A percentile compares a stretch with the other conserved stretches of the same genome.
Evolutionary conservation across 305 asterid species (phyloP).

Genomic region (Nicotiana rustica): DNA sequence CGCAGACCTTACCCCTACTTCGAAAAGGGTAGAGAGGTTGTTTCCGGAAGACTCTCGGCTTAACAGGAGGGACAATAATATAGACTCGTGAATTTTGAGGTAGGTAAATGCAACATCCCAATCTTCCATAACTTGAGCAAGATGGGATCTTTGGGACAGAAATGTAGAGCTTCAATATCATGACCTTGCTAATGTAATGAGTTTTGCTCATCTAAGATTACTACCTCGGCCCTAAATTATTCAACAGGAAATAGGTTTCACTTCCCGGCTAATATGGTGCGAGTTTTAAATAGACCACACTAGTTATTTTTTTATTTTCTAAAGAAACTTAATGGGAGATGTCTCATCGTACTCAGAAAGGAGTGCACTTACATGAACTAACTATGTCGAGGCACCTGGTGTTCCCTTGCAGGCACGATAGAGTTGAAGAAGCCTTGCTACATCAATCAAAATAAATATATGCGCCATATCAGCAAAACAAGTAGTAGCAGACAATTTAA

Average conservation of each 20-base stretch:
- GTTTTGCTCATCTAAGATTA: neutral
- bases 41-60: too few species aligned
- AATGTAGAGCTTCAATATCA: neutral
- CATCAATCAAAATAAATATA: conserved; percentile 30
- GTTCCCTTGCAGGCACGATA: conserved; percentile 55
- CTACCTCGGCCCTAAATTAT: neutral
- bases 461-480: neutral
- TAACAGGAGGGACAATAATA: too few species aligned
- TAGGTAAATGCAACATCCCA: neutral
- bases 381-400: conserved; percentile 48
- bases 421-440: conserved; percentile 54
- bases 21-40: too few species aligned
- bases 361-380: conserved; percentile 51
- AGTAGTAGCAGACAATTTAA: neutral
- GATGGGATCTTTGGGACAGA: neutral
- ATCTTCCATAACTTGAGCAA: neutral
- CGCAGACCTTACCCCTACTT: too few species aligned
- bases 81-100: neutral
- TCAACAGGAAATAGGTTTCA: neutral
- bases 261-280: neutral
- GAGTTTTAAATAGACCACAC: neutral
- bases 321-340: neutral
- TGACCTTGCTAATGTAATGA: neutral
- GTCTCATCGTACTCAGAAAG: neutral
- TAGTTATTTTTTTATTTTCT: neutral